phyloP scores from a whole-genome alignment of 257 asterid species.

The Galeopsis tetrahit region DNA sequence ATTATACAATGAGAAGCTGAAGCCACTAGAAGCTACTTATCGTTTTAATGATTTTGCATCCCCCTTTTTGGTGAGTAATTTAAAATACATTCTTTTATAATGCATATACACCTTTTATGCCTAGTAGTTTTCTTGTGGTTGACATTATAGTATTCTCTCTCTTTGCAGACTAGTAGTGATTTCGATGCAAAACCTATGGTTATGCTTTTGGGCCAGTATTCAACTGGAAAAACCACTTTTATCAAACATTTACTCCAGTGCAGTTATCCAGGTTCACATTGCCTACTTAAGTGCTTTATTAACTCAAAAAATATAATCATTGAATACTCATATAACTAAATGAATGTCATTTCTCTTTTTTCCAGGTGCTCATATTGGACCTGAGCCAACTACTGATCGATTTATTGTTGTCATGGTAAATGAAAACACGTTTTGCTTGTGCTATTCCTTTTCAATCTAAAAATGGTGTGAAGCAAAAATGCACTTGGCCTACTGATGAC shows the following conservation, averaged over 20 bases:
- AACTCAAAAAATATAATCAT: background rate
- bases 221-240: conserved; percentile 96
- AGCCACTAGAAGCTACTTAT: conserved; percentile 83
- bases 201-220: conserved; percentile 98
- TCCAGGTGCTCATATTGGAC: conserved; percentile 97
- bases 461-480: conserved; percentile 11
- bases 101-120: background rate
- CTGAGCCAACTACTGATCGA: conserved; percentile 97
- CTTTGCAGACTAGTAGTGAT: conserved; percentile 75
- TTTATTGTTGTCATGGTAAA: conserved; percentile 91
- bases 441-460: conserved; percentile 11
- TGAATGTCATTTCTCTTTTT: conserved; percentile 3
- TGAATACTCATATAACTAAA: conserved; percentile 25
- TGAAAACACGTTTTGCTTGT: background rate
- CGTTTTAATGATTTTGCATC: conserved; percentile 85
- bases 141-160: conserved; percentile 20
- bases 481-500: background rate
- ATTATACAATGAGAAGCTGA: conserved; percentile 77
- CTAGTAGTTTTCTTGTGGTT: conserved; percentile 21
- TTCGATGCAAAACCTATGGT: conserved; percentile 98
- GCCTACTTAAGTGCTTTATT: background rate
- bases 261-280: conserved; percentile 77
- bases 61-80: conserved; percentile 75
- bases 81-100: conserved; percentile 2
- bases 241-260: conserved; percentile 82